These are phyloP conservation scores for Talaromyces verruculosus DNA, from an alignment of 2,329 filamentous ascomycete species.

Conservation along the genomic window DNA sequence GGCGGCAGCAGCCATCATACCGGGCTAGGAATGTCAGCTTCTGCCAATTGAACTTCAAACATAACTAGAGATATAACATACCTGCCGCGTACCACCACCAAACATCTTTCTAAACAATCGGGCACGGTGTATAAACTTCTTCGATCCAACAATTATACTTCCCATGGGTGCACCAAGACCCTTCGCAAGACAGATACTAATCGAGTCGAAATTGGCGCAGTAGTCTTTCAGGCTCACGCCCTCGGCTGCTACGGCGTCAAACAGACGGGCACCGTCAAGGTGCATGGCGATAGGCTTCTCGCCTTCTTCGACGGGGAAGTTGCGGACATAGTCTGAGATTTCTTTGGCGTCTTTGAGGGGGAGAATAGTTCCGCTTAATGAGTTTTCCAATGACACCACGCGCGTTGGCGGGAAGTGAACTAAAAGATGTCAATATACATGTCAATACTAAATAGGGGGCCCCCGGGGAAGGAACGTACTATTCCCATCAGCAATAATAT, in stretches of 20 bases:
- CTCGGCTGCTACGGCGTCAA: slow-evolving; percentile 31
- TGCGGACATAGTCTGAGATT: slow-evolving; percentile 33
- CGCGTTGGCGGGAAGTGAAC: slow-evolving; percentile 34
- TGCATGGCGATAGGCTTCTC: slow-evolving; percentile 32
- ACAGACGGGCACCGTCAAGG: slow-evolving; percentile 35
- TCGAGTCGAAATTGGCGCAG: slow-evolving; percentile 34
- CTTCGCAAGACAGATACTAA: slow-evolving; percentile 37
- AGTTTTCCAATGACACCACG: slow-evolving; percentile 34
- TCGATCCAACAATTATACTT: slow-evolving; percentile 32
- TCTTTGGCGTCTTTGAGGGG: slow-evolving; percentile 31
- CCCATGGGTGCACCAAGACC: slow-evolving; percentile 37
- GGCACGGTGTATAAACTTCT: slow-evolving; percentile 31
- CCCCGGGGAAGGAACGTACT: slow-evolving; percentile 22
- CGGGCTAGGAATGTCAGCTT: slow-evolving; percentile 24
- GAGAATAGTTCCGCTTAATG: slow-evolving; percentile 30
- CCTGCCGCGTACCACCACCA: slow-evolving; percentile 36
- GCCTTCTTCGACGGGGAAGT: slow-evolving; percentile 27
- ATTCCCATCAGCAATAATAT: slow-evolving; percentile 31
- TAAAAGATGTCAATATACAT: neutral
- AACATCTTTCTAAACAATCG: slow-evolving; percentile 35
- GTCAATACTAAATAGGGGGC: too few relatives aligned
- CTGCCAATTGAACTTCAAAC: neutral
- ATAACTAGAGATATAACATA: neutral
- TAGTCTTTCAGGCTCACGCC: slow-evolving; percentile 32
- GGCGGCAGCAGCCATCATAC: slow-evolving; percentile 34